These are phyloP conservation scores for Diospyros lotus DNA, from an alignment of 148 eudicot genomes.

Conservation along the genomic window DNA sequence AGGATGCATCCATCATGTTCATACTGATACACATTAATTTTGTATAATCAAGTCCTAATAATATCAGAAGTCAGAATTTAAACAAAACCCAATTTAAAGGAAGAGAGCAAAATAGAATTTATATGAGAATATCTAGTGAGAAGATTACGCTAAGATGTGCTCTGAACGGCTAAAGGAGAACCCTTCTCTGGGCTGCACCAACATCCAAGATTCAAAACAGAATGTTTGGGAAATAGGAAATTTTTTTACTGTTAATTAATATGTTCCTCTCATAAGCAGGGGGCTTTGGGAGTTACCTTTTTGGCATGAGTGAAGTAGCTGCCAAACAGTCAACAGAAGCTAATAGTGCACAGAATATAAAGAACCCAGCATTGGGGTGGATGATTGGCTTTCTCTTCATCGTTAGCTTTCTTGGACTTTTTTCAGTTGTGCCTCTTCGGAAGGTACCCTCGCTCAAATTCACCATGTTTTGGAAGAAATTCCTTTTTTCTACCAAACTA, in stretches of 20 bases:
- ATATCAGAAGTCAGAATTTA: too few relatives aligned
- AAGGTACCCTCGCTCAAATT: conserved; percentile 41
- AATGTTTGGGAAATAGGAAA: too few relatives aligned
- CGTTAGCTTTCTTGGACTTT: conserved; percentile 87
- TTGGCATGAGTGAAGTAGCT: conserved; percentile 67
- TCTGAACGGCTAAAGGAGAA: too few relatives aligned
- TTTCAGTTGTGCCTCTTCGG: conserved; percentile 77
- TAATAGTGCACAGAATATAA: conserved; percentile 34
- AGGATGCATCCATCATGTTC: too few relatives aligned
- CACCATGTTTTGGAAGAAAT: neutral
- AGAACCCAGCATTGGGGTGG: conserved; percentile 61
- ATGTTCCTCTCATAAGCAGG: conserved; percentile 34
- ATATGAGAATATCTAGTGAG: too few relatives aligned
- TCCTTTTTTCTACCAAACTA: neutral
- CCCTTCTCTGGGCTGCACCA: too few relatives aligned
- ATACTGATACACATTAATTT: too few relatives aligned
- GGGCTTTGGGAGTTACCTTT: conserved; percentile 81
- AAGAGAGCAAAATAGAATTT: too few relatives aligned
- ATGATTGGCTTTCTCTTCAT: conserved; percentile 78
- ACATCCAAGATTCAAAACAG: too few relatives aligned
- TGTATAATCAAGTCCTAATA: too few relatives aligned
- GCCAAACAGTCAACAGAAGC: conserved; percentile 54
- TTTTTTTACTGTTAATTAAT: neutral
- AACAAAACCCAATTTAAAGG: too few relatives aligned
- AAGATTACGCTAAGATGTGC: too few relatives aligned